Evolutionary conservation across 768 basidiomycete species (phyloP).

Genomic region (Asterophora parasitica): DNA sequence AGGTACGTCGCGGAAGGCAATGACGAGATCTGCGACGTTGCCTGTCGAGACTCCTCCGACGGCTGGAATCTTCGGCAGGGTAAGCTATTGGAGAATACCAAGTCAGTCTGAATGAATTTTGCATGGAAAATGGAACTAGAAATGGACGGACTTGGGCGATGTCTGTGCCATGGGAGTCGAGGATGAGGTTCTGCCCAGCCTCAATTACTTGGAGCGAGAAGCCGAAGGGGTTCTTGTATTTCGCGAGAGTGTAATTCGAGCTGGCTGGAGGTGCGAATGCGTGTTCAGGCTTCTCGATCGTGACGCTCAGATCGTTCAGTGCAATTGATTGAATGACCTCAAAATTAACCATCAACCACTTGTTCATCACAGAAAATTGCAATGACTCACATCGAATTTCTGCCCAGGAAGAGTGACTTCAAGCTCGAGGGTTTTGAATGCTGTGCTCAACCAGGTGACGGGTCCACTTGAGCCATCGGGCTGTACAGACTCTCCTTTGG

Average conservation of each 20-base stretch:
- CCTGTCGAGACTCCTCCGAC: constrained; percentile 67
- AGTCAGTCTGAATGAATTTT: neutral
- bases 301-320: constrained; percentile 52
- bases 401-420: constrained; percentile 59
- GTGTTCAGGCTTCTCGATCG: constrained; percentile 46
- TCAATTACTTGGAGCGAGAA: constrained; percentile 65
- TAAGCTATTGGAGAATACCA: constrained; percentile 33
- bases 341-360: neutral
- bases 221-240: constrained; percentile 72
- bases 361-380: neutral
- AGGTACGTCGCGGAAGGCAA: constrained; percentile 54
- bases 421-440: constrained; percentile 63
- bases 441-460: constrained; percentile 63
- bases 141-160: constrained; percentile 44
- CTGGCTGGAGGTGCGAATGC: constrained; percentile 57
- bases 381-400: constrained; percentile 39
- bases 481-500: constrained; percentile 56
- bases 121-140: neutral
- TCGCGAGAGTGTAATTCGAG: constrained; percentile 49
- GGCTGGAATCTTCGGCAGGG: constrained; percentile 42
- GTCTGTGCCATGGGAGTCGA: constrained; percentile 43
- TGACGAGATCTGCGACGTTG: constrained; percentile 53
- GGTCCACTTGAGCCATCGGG: constrained; percentile 46
- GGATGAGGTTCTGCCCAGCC: constrained; percentile 48
- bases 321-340: constrained; percentile 63